Evolutionary conservation across 176 grass and related monocot genomes (phyloP).

Genomic region (Microstegium vimineum): DNA sequence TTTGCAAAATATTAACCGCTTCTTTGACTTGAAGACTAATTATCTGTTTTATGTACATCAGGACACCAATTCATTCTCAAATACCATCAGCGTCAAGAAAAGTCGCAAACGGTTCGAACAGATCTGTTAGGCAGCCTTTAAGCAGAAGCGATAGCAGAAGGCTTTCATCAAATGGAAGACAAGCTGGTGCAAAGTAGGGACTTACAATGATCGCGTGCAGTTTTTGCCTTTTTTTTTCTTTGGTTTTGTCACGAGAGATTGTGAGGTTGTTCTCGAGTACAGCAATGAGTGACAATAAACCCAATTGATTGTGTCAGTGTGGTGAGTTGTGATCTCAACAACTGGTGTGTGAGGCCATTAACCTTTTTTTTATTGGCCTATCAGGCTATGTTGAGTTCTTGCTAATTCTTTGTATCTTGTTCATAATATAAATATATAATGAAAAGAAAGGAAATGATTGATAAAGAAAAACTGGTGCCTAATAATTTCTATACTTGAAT

Average conservation of each 20-base stretch:
- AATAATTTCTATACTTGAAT: slow-evolving; percentile 28
- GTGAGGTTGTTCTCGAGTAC: slow-evolving; percentile 49
- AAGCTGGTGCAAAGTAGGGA: slow-evolving; percentile 53
- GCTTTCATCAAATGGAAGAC: slow-evolving; percentile 71
- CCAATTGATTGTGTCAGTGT: slow-evolving; percentile 72
- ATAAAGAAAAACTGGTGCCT: slow-evolving; percentile 28
- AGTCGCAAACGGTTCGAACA: slow-evolving; percentile 56
- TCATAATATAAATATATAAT: slow-evolving; percentile 61
- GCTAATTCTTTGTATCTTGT: slow-evolving; percentile 61
- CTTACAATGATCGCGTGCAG: slow-evolving; percentile 41
- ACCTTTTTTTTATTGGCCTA: slow-evolving; percentile 49
- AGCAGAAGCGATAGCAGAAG: slow-evolving; percentile 59
- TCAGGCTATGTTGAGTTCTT: slow-evolving; percentile 58
- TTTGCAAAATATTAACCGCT: neutral
- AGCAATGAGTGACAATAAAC: slow-evolving; percentile 84
- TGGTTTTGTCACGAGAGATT: slow-evolving; percentile 52
- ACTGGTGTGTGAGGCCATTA: slow-evolving; percentile 62
- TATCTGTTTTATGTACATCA: slow-evolving; percentile 33
- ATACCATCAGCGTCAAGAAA: slow-evolving; percentile 79
- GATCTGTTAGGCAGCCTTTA: slow-evolving; percentile 52
- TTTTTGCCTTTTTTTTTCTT: slow-evolving; percentile 41
- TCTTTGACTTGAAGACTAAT: slow-evolving; percentile 24
- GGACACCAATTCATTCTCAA: slow-evolving; percentile 69
- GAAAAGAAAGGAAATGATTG: slow-evolving; percentile 62
- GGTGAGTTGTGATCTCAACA: slow-evolving; percentile 59